Conservation (phyloP, 768 basidiomycete species). For the Mycena olivaceomarginata region DNA sequence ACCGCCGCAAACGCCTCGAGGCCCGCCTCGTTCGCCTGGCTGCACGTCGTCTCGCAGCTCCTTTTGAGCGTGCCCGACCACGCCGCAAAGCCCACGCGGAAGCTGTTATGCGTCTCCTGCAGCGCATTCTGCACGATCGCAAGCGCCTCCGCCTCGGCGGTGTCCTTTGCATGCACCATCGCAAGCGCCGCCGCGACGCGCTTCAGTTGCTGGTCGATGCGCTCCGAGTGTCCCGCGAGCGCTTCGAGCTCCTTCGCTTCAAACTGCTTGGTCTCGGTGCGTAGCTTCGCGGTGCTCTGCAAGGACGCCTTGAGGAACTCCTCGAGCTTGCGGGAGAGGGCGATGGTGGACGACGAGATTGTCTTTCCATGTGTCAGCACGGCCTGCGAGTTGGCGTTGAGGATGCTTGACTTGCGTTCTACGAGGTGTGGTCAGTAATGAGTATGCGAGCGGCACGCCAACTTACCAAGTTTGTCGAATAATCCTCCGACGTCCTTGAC, state of each 20-base stretch:
- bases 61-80: conserved; percentile 75
- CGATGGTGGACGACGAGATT: conserved; percentile 71
- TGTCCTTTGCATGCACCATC: conserved; percentile 74
- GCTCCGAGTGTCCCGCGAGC: conserved; percentile 68
- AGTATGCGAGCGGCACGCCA: background rate
- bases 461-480: conserved; percentile 90
- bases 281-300: conserved; percentile 72
- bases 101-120: conserved; percentile 70
- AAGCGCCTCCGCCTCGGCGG: conserved; percentile 72
- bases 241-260: conserved; percentile 74
- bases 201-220: conserved; percentile 75
- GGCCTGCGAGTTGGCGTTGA: conserved; percentile 78
- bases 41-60: conserved; percentile 68
- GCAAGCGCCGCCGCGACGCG: conserved; percentile 71
- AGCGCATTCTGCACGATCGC: conserved; percentile 67
- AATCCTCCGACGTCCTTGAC: conserved; percentile 81
- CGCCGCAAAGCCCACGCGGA: conserved; percentile 70
- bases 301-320: conserved; percentile 76
- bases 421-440: conserved; percentile 35
- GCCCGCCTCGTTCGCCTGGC: conserved; percentile 65
- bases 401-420: conserved; percentile 85
- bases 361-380: conserved; percentile 79
- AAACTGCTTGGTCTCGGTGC: conserved; percentile 73
- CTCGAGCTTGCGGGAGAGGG: conserved; percentile 75
- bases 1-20: conserved; percentile 69